phyloP scores from a whole-genome alignment of 2,329 filamentous ascomycete species.

The Fusarium austroafricanum region DNA sequence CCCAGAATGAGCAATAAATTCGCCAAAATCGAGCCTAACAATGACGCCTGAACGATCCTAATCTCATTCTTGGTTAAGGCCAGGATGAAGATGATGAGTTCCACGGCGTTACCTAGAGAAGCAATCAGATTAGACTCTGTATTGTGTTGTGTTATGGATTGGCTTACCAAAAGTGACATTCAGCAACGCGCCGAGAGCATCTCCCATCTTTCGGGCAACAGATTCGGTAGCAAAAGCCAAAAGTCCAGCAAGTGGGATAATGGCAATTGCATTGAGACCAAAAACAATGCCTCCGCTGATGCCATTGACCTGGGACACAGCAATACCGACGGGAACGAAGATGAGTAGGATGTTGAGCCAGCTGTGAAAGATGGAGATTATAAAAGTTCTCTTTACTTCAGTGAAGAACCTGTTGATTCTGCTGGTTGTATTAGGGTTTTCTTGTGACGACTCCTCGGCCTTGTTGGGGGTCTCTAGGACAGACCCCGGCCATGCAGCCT shows the following conservation, averaged over 20 bases:
- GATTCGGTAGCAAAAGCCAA: slow-evolving; percentile 80
- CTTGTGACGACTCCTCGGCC: slow-evolving; percentile 30
- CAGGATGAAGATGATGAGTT: slow-evolving; percentile 76
- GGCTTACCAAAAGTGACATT: slow-evolving; percentile 79
- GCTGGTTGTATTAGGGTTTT: slow-evolving; percentile 49
- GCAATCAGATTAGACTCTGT: background rate
- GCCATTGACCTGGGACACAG: slow-evolving; percentile 64
- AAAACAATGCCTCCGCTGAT: slow-evolving; percentile 73
- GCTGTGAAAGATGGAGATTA: slow-evolving; percentile 74
- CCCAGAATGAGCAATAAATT: slow-evolving; percentile 90
- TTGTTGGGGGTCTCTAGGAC: slow-evolving; percentile 56
- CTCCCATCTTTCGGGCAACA: slow-evolving; percentile 77
- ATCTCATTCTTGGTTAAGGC: slow-evolving; percentile 70
- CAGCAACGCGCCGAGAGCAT: slow-evolving; percentile 77
- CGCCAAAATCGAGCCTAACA: slow-evolving; percentile 89
- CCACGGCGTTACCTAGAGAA: slow-evolving; percentile 67
- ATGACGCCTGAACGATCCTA: slow-evolving; percentile 88
- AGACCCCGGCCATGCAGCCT: slow-evolving; percentile 68
- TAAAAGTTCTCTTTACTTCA: slow-evolving; percentile 62
- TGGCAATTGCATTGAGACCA: slow-evolving; percentile 79
- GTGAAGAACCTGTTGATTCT: slow-evolving; percentile 55
- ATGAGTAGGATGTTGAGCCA: slow-evolving; percentile 82
- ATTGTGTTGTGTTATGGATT: background rate
- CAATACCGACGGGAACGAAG: slow-evolving; percentile 83
- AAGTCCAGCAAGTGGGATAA: slow-evolving; percentile 78